phyloP scores from a whole-genome alignment of 2,329 filamentous ascomycete species.

The Pseudocercospora musae region DNA sequence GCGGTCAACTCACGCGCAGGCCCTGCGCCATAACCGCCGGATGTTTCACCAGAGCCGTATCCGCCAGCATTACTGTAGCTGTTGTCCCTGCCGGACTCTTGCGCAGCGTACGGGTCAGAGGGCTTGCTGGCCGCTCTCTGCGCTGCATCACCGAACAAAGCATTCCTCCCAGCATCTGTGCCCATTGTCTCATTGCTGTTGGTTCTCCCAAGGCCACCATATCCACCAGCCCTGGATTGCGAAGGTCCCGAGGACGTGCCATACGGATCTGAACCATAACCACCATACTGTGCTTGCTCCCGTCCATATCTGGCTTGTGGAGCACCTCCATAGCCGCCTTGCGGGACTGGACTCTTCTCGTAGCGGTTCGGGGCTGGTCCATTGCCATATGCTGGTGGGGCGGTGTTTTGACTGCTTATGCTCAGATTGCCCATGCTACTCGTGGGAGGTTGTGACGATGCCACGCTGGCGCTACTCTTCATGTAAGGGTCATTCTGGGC shows the following conservation, averaged over 20 bases:
- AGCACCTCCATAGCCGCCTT: constrained; percentile 43
- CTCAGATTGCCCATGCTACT: constrained; percentile 32
- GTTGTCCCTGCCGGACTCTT: constrained; percentile 31
- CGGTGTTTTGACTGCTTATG: constrained; percentile 23
- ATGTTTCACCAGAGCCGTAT: constrained; percentile 29
- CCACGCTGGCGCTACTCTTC: constrained; percentile 24
- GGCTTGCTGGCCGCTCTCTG: constrained; percentile 50
- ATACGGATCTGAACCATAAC: constrained; percentile 54
- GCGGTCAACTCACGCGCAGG: constrained; percentile 75
- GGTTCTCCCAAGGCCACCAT: constrained; percentile 53
- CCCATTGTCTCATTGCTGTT: constrained; percentile 50
- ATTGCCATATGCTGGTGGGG: constrained; percentile 37
- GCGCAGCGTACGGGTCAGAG: constrained; percentile 31
- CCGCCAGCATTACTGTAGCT: constrained; percentile 34
- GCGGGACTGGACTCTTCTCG: constrained; percentile 46
- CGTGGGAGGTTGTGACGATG: constrained; percentile 28
- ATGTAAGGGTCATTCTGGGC: constrained; percentile 31
- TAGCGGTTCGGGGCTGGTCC: constrained; percentile 35
- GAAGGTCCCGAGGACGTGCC: constrained; percentile 35
- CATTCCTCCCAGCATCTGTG: constrained; percentile 58
- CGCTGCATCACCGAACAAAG: constrained; percentile 60
- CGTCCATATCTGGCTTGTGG: constrained; percentile 25
- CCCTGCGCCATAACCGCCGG: constrained; percentile 50
- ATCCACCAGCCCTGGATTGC: constrained; percentile 48
- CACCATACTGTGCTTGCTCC: constrained; percentile 36